Evolutionary conservation across 768 basidiomycete genomes (phyloP).

Genomic region (Naganishia friedmannii): DNA sequence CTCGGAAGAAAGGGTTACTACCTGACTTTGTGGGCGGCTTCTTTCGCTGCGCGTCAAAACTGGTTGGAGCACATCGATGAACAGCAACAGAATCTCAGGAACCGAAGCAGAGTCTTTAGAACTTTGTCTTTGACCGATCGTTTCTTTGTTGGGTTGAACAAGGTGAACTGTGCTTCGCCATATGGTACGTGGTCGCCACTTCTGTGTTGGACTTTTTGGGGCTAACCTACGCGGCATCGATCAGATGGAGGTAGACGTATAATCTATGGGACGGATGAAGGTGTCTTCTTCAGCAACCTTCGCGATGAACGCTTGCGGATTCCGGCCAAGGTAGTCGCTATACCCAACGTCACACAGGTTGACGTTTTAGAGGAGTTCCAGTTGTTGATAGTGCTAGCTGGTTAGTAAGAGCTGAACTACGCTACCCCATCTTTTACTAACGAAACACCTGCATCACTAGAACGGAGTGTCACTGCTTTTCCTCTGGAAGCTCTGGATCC

Average conservation of each 20-base stretch:
- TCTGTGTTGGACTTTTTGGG: too few relatives aligned
- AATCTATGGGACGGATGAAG: constrained; percentile 96
- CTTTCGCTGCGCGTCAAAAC: constrained; percentile 78
- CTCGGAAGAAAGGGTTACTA: constrained; percentile 90
- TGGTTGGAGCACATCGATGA: constrained; percentile 90
- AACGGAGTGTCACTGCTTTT: constrained; percentile 93
- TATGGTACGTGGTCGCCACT: constrained; percentile 59
- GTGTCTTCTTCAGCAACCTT: constrained; percentile 89
- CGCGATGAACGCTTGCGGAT: constrained; percentile 67
- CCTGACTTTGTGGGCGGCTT: constrained; percentile 84
- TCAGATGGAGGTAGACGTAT: constrained; percentile 78
- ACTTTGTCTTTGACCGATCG: constrained; percentile 78
- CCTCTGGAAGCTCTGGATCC: constrained; percentile 88
- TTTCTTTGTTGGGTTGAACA: constrained; percentile 79
- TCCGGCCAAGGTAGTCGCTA: constrained; percentile 81
- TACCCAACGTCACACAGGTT: constrained; percentile 87
- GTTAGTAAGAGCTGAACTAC: constrained; percentile 54
- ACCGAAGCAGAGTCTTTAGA: constrained; percentile 82
- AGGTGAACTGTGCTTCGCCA: constrained; percentile 86
- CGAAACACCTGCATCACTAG: constrained; percentile 54
- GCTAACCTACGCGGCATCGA: neutral
- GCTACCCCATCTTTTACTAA: constrained; percentile 4
- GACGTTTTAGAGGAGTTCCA: constrained; percentile 96
- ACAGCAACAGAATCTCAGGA: constrained; percentile 80
- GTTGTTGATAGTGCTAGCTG: constrained; percentile 96